Conservation (phyloP, 2,329 filamentous ascomycete genomes). For the Talaromyces sp. region DNA sequence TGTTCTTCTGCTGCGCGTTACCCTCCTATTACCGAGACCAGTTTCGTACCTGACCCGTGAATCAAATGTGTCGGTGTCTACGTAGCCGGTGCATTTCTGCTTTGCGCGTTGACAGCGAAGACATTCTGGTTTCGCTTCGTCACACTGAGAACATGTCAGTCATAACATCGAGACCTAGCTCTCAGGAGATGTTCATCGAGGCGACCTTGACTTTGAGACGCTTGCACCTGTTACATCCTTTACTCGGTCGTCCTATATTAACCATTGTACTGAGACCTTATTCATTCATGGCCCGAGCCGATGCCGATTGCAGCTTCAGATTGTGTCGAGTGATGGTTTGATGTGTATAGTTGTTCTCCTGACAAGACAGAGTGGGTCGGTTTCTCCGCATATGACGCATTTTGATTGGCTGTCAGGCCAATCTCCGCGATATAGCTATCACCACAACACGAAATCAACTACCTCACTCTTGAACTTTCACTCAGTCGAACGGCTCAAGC, state of each 20-base stretch:
- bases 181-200: too few relatives aligned
- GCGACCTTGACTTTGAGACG: conserved; percentile 10
- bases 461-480: not conserved
- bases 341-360: not conserved
- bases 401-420: not conserved
- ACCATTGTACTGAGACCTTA: not conserved
- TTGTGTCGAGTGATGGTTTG: not conserved
- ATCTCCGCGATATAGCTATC: not conserved
- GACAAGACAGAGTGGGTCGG: not conserved
- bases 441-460: not conserved
- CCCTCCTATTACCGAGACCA: not conserved
- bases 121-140: conserved; percentile 8
- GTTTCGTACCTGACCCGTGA: not conserved
- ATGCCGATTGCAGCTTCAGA: not conserved
- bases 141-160: not conserved
- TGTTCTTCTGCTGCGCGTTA: not conserved
- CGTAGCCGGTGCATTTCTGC: conserved; percentile 3
- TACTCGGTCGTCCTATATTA: conserved; percentile 6
- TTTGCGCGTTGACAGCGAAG: not conserved
- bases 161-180: not conserved
- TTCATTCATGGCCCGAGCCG: too few relatives aligned
- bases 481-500: not conserved
- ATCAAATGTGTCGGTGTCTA: not conserved
- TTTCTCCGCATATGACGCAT: not conserved
- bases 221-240: conserved; percentile 5